phyloP scores from a whole-genome alignment of 2,329 filamentous ascomycete species.

The Chalaropsis ovoidea region DNA sequence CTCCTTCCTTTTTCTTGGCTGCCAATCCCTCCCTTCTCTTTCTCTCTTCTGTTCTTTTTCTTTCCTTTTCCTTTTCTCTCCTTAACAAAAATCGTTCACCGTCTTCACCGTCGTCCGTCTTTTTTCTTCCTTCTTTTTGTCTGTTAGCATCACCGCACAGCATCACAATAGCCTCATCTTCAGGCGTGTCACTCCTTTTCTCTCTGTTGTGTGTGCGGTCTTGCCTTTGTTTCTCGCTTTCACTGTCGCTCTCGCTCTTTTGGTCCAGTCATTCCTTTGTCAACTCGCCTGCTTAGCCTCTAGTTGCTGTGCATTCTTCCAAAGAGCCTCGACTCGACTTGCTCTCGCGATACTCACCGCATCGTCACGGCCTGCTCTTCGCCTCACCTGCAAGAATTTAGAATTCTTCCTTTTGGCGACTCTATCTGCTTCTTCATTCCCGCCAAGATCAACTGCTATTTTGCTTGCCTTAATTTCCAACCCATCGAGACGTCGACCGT shows the following conservation, averaged over 20 bases:
- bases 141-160: conserved; percentile 7
- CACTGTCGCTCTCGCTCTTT: not conserved
- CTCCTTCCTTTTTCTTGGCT: conserved; percentile 19
- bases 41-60: conserved; percentile 29
- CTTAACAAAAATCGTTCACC: conserved; percentile 3
- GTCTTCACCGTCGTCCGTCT: conserved; percentile 25
- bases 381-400: not conserved
- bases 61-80: conserved; percentile 23
- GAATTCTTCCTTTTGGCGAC: conserved; percentile 5
- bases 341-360: not conserved
- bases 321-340: not conserved
- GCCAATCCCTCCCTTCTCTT: conserved; percentile 25
- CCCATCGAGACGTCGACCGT: conserved; percentile 18
- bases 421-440: not conserved
- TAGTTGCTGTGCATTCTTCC: conserved; percentile 5
- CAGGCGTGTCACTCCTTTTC: conserved; percentile 49
- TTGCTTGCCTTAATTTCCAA: conserved; percentile 12
- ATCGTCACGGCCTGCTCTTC: not conserved
- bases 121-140: conserved; percentile 29
- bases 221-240: conserved; percentile 28
- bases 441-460: not conserved
- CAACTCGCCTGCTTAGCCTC: not conserved
- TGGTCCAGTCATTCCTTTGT: conserved; percentile 4
- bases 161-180: conserved; percentile 40
- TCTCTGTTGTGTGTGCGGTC: conserved; percentile 26